Conservation (phyloP, 139 green algal genomes). For the Chlorella sp. region DNA sequence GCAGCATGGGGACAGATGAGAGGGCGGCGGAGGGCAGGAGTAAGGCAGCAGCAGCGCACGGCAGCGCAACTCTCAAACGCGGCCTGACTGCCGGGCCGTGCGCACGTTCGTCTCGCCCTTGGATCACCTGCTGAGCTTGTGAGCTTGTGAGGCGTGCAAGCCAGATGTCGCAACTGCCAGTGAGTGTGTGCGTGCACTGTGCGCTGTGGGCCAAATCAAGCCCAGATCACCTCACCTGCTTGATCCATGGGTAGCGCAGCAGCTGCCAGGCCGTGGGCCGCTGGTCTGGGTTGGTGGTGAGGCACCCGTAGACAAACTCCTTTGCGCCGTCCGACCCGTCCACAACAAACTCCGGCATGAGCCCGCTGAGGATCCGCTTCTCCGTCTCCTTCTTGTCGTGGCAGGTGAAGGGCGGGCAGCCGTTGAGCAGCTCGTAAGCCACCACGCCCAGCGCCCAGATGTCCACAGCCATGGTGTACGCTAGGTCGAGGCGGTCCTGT, state of each 20-base stretch:
- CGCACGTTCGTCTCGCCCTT: too few species aligned
- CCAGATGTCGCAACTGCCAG: neutral
- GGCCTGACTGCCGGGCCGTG: too few species aligned
- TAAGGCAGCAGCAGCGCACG: too few species aligned
- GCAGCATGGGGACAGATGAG: too few species aligned
- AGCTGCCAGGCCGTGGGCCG: conserved; percentile 7
- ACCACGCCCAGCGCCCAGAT: conserved; percentile 38
- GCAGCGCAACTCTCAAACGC: too few species aligned
- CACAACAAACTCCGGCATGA: conserved; percentile 13
- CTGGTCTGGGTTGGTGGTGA: neutral
- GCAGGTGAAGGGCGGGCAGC: conserved; percentile 32
- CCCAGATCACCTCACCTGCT: neutral
- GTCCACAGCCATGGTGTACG: conserved; percentile 34
- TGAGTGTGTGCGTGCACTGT: neutral
- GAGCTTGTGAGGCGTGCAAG: neutral
- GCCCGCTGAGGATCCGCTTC: neutral
- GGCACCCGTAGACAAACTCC: conserved; percentile 18
- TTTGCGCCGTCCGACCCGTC: conserved; percentile 2
- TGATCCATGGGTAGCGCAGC: conserved; percentile 18
- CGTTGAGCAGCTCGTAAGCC: conserved; percentile 44
- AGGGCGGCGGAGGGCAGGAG: too few species aligned
- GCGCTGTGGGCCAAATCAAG: neutral
- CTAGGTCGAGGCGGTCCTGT: conserved; percentile 19
- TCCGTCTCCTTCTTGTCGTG: conserved; percentile 8
- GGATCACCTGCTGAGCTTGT: neutral